Evolutionary conservation across 75 land plant species (phyloP), one percentile per base, ranked within the genome.

Genomic region (Sequoia sempervirens): DNA sequence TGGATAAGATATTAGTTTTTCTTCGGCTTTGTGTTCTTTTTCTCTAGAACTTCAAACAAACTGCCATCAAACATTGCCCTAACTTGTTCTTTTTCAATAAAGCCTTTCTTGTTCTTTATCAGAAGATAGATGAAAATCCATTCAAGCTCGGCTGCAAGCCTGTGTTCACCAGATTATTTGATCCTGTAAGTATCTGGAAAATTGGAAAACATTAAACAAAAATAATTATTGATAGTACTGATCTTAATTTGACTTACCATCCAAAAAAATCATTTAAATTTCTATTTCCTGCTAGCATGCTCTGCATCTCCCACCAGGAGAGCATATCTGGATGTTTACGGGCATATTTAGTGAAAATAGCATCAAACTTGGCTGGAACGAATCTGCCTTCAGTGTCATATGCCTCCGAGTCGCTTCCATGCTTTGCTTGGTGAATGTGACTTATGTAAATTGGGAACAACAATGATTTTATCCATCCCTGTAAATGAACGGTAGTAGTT

Each of bases 41-140:
- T 85, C 85, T 84, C 93, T 87, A 95, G 37, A 7, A 81, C 30
- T 10, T 88, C 83, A 53, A 97, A 97, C 14, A 97, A 41, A 70
- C 93, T 95, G 40, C 99, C 99, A 89, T 97, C 99, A 73, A 91
- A 97, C 6, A 91, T 89, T 61, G 88, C 94, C 82, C 91, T 89
- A 0, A 97, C 83, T 1, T 89, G 89, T 28, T 95, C 96, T 64
- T 93, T 95, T 4, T 87, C 88, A 30, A 94, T 82, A 73, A 89
- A 66, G 14, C 96, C 98, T n/a, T 94, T 82, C 83, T 88, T 79
- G 83, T 95, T 94, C 87, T 91, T 93, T 85, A 90, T 61, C 11
- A 94, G 83, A 15, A 32, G 4, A 76, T 92, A 94, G 20, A 95
- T 52, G 28, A 90, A 68, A 34, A 85, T 83, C 99, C 99, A 97